phyloP scores from a whole-genome alignment of 2,329 filamentous ascomycete species.

The Pyrenophora teres region DNA sequence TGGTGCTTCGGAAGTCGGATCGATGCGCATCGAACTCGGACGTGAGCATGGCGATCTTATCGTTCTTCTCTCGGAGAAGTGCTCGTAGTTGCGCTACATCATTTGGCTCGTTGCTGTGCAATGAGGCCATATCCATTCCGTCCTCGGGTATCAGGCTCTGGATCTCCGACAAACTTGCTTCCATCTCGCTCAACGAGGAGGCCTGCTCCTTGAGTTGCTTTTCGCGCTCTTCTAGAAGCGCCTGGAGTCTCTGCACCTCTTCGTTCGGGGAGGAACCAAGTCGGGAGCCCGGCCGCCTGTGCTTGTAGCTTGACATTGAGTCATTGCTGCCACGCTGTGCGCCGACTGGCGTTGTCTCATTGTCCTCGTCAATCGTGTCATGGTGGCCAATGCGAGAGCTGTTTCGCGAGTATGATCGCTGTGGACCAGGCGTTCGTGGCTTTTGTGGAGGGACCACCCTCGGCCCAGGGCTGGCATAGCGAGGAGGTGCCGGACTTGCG shows the following conservation, averaged over 20 bases:
- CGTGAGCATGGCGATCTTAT: conserved; percentile 91
- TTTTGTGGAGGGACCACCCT: conserved; percentile 61
- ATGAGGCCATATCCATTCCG: conserved; percentile 55
- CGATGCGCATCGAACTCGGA: conserved; percentile 93
- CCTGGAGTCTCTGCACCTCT: conserved; percentile 73
- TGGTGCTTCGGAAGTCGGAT: conserved; percentile 94
- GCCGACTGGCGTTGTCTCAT: conserved; percentile 56
- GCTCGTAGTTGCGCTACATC: conserved; percentile 78
- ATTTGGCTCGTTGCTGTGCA: conserved; percentile 55
- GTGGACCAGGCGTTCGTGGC: conserved; percentile 48
- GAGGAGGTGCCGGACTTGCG: conserved; percentile 63
- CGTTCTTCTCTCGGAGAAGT: conserved; percentile 91
- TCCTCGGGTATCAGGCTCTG: conserved; percentile 68
- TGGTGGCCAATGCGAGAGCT: conserved; percentile 54
- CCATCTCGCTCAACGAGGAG: conserved; percentile 83
- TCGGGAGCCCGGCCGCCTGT: conserved; percentile 32
- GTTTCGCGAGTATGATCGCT: conserved; percentile 54
- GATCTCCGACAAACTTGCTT: conserved; percentile 81
- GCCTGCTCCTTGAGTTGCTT: conserved; percentile 88
- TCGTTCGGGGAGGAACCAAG: conserved; percentile 54
- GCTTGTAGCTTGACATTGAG: conserved; percentile 56
- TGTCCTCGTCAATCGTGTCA: conserved; percentile 48
- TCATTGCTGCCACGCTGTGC: conserved; percentile 58
- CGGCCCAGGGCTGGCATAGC: conserved; percentile 64
- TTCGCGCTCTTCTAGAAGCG: conserved; percentile 81